A percentile compares a stretch with the other conserved stretches of the same genome.
Evolutionary conservation across 441 rosid species (phyloP).

Genomic region (Brassica hybrid): DNA sequence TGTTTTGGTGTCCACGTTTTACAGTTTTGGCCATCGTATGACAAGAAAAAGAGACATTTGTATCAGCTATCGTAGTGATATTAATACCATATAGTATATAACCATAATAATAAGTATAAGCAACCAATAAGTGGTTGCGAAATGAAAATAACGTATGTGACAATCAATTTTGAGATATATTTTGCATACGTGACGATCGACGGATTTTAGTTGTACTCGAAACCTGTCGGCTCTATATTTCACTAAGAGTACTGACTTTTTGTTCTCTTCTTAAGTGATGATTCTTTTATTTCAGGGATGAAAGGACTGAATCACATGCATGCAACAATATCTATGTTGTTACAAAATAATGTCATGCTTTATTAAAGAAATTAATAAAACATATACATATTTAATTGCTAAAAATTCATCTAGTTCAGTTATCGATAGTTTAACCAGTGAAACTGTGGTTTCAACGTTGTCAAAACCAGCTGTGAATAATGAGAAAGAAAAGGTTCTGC

Average conservation of each 20-base stretch:
- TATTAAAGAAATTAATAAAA: background rate
- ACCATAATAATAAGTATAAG: background rate
- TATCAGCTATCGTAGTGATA: conserved; percentile 3
- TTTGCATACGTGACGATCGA: conserved; percentile 20
- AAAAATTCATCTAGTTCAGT: background rate
- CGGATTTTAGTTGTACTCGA: conserved; percentile 16
- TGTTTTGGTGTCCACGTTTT: background rate
- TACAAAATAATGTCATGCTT: background rate
- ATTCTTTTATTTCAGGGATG: background rate
- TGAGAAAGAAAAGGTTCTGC: background rate
- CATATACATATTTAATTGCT: background rate
- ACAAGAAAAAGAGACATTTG: background rate
- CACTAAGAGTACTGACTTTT: background rate
- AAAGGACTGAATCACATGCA: conserved; percentile 30
- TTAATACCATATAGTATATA: background rate
- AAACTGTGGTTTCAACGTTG: background rate
- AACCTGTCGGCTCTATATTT: conserved; percentile 18
- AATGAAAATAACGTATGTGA: background rate
- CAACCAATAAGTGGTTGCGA: conserved; percentile 4
- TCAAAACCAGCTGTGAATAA: background rate
- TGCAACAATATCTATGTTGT: background rate
- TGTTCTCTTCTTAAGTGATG: background rate
- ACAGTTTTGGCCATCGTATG: background rate
- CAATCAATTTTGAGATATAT: background rate
- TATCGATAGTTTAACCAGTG: background rate